Conservation (phyloP, 805 yeast genomes). For the Candida adriatica region DNA sequence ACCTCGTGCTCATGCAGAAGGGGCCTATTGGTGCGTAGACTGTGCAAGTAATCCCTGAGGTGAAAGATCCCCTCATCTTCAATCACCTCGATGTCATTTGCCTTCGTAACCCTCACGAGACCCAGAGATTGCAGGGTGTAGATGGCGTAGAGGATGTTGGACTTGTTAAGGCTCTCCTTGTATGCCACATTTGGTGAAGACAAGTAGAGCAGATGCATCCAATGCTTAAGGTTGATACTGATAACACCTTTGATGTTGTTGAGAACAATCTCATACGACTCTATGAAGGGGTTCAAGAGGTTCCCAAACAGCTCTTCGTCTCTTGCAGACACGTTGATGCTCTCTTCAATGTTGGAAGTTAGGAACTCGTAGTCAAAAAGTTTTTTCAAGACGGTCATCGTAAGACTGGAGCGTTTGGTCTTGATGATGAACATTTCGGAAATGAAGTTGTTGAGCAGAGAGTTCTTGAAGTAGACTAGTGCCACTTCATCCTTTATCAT, state of each 20-base stretch:
- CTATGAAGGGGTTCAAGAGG: slow-evolving; percentile 18
- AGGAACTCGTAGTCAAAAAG: slow-evolving; percentile 18
- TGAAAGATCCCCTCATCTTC: slow-evolving; percentile 9
- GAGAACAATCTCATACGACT: slow-evolving; percentile 18
- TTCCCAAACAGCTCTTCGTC: slow-evolving; percentile 10
- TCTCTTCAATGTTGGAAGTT: slow-evolving; percentile 10
- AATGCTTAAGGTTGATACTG: slow-evolving; percentile 11
- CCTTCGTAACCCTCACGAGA: slow-evolving; percentile 10
- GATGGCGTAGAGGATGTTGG: slow-evolving; percentile 18
- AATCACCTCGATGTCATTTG: slow-evolving; percentile 9
- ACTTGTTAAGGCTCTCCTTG: slow-evolving; percentile 19
- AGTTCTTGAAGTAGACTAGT: slow-evolving; percentile 19
- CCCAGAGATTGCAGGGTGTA: slow-evolving; percentile 16
- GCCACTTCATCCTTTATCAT: slow-evolving; percentile 14
- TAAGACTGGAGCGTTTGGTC: slow-evolving; percentile 1
- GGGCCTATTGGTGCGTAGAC: slow-evolving; percentile 5
- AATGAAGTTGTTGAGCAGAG: slow-evolving; percentile 16
- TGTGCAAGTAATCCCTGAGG: slow-evolving; percentile 8
- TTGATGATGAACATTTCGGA: slow-evolving; percentile 15
- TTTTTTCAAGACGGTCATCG: slow-evolving; percentile 7
- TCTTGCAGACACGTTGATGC: not conserved
- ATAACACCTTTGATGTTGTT: slow-evolving; percentile 13
- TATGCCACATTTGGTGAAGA: slow-evolving; percentile 13
- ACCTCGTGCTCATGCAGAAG: slow-evolving; percentile 4
- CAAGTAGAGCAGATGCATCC: slow-evolving; percentile 18